Conservation (phyloP, 2,329 filamentous ascomycete species). For the Rhynchosporium secalis region DNA sequence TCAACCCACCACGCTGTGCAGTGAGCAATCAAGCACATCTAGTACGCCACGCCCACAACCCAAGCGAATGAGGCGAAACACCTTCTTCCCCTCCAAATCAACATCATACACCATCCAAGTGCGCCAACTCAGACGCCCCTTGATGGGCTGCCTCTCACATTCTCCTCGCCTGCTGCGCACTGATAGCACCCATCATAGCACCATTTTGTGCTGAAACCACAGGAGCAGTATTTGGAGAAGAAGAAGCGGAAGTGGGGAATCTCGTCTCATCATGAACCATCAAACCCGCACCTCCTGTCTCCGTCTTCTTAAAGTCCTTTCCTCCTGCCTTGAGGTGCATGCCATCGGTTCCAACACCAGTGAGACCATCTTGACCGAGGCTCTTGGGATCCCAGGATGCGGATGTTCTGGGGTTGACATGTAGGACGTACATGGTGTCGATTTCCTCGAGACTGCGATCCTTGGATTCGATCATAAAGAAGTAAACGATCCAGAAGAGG, state of each 20-base stretch:
- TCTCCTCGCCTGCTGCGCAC: no score
- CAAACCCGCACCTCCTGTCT: conserved; percentile 20
- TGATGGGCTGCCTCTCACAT: no score
- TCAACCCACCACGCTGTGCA: no score
- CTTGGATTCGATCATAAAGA: conserved; percentile 75
- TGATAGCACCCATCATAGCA: not conserved
- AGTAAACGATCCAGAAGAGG: conserved; percentile 68
- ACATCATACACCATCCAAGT: no score
- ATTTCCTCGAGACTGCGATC: conserved; percentile 76
- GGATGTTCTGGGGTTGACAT: conserved; percentile 47
- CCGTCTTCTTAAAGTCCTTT: conserved; percentile 27
- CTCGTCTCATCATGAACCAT: conserved; percentile 29
- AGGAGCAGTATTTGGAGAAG: not conserved
- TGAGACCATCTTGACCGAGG: conserved; percentile 25
- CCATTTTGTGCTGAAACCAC: not conserved
- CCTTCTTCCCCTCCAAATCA: no score
- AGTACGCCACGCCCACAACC: no score
- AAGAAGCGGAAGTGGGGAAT: conserved; percentile 15
- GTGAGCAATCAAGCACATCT: no score
- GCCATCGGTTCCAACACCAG: conserved; percentile 20
- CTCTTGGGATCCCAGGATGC: conserved; percentile 35
- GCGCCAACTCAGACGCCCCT: no score
- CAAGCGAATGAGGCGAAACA: no score
- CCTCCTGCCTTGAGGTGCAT: conserved; percentile 23
- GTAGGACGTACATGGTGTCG: conserved; percentile 69